Base-by-base conservation (phyloP, 257 asterid species). In the Jacaranda copaia region DNA sequence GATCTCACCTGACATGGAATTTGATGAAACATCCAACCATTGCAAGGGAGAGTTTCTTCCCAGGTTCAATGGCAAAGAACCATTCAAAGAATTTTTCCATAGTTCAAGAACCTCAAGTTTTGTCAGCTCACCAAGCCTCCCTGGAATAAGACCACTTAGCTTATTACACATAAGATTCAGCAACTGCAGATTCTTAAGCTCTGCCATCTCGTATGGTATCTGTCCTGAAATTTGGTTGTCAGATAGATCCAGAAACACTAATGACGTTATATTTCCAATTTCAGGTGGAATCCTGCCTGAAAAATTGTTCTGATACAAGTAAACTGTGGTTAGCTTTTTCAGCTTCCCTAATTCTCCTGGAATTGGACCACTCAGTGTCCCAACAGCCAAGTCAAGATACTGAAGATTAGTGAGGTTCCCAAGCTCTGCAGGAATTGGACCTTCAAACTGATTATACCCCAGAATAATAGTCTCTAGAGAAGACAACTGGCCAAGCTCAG, bases 21-120 rank as follows among this genome's bases (percentile, higher is more conserved):
- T 93, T n/a, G 97, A 81, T 1, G 98, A 93, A 15, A 91, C 96
- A 51, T 93, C 98, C 53, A 93, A 55, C 96, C 93, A 83, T 64
- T 81, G 85, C 77, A 91, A 73, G 11, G 93, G 87, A 48, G 93
- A 84, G 53, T 79, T 83, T 63, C 35, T 78, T 7, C 98, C 98
- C 1, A 93, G 90, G 70, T 79, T 86, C 64, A 2, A n/a, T 0
- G 98, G 98, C 82, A 93, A 68, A 18, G 73, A 45, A 2, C 98
- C 97, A 0, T 76, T 84, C 49, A 93, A 69, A 5, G 87, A 80
- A 62, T 93, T 93, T 53, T 81, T 48, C 97, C 97, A 91, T 4
- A 91, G 85, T 84, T 87, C 92, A 76, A 93, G 89, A 52, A 88
- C 84, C 52, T 86, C 83, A n/a, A 93, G 93, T 59, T 86, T 84